Evolutionary conservation across 75 land plant species (phyloP), one percentile per base, ranked within the genome.

Genomic region (Pseudotsuga menziesii): DNA sequence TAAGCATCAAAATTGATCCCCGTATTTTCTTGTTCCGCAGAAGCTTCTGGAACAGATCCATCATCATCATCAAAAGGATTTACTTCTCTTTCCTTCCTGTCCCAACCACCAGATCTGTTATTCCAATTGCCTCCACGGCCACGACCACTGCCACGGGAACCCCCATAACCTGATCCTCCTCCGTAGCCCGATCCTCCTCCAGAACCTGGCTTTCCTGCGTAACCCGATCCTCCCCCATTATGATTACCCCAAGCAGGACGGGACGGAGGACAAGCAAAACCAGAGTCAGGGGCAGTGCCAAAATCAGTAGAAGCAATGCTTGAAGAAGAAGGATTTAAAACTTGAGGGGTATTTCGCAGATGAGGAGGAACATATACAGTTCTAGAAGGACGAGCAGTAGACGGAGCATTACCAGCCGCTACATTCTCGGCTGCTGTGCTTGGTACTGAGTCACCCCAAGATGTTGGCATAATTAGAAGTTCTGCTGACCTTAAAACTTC

Each of bases 1-100:
- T 93, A 93, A 13, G 96, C 96, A 81, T 93, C 96, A 81, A 91
- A 93, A 62, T 91, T 91, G 57, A 91, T 91, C 4, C 90, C 97
- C 0, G 89, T 81, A 62, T 94, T 91, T 80, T 94, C 94, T 75
- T 85, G 80, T 17, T 88, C 88, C 9, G 79, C 80, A 41, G 78
- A 74, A 11, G 61, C 75, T 9, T 36, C 78, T 76, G 41, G 78
- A 6, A 74, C 83, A 8, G 84, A 80, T 25, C 72, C 78, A 19
- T 89, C 84, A 15, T 83, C 84, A 36, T 84, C 80, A 29, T 84
- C 88, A 85, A 94, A 94, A 20, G 97, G 97, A 78, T 94, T 91
- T 41, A 82, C 90, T 82, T 94, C 97, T 55, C 90, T 85, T 55
- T 73, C 91, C 71, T 64, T 82, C 41, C 76, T 79, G 62, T 74